A percentile compares a stretch with the other conserved stretches of the same genome.
Conservation (phyloP, 208 protist genomes). For the Crithidia fasciculata region DNA sequence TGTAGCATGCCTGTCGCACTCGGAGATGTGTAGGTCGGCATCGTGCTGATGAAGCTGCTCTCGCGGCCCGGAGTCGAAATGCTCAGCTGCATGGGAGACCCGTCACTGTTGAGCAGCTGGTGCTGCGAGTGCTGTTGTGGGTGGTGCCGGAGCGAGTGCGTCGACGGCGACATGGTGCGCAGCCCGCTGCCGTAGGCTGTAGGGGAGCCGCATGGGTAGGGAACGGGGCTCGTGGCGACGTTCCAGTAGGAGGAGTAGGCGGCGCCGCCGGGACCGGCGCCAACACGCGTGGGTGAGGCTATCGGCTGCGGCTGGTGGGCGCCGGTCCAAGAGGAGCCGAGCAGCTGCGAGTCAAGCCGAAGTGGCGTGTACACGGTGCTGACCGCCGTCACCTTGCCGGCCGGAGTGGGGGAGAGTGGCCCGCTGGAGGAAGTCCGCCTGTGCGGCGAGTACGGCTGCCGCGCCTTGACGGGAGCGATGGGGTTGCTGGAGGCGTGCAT, state of each 20-base stretch:
- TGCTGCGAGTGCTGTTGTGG: constrained; percentile 6
- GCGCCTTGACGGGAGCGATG: neutral
- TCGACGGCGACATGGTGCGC: constrained; percentile 19
- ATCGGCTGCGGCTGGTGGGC: neutral
- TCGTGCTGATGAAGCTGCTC: constrained; percentile 14
- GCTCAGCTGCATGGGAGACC: constrained; percentile 28
- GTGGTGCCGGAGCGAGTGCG: constrained; percentile 19
- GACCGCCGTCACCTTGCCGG: neutral
- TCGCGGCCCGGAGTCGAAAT: constrained; percentile 24
- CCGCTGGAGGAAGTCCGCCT: constrained; percentile 10
- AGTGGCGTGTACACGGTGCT: constrained; percentile 18
- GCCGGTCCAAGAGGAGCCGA: constrained; percentile 26
- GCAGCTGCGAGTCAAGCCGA: constrained; percentile 30
- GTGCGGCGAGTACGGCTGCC: constrained; percentile 11
- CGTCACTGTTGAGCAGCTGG: constrained; percentile 18
- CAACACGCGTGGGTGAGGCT: constrained; percentile 15
- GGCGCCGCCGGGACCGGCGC: neutral
- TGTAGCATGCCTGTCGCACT: constrained; percentile 2
- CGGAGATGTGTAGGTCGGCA: constrained; percentile 9
- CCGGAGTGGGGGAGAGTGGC: constrained; percentile 12
- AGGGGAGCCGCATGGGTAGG: constrained; percentile 22
- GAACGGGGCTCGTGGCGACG: constrained; percentile 4
- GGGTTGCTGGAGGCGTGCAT: constrained; percentile 9
- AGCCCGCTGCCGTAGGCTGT: constrained; percentile 17
- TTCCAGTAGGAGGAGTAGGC: constrained; percentile 38